Evolutionary conservation across 495 filamentous ascomycete species (phyloP).

Genomic region (Daldinia vernicosa): DNA sequence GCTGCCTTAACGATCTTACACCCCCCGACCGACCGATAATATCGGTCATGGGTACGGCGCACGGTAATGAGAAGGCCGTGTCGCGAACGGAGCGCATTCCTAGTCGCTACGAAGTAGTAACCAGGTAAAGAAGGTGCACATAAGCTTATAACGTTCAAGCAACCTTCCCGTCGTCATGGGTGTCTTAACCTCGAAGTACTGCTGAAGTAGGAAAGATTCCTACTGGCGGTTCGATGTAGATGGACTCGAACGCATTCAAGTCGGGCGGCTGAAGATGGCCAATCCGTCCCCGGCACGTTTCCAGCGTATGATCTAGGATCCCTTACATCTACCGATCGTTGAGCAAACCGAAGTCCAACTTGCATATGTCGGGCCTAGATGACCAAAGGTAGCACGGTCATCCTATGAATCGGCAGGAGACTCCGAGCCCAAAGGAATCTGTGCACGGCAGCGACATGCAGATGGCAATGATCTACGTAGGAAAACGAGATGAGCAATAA

Average conservation of each 20-base stretch:
- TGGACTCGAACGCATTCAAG: neutral
- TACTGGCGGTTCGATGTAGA: conserved; percentile 25
- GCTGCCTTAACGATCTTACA: neutral
- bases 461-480: conserved; percentile 3
- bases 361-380: conserved; percentile 27
- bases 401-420: conserved; percentile 12
- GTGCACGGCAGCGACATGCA: neutral
- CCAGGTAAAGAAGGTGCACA: neutral
- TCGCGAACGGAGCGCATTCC: conserved; percentile 21
- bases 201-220: conserved; percentile 17
- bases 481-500: neutral
- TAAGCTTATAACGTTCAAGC: neutral
- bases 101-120: conserved; percentile 12
- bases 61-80: conserved; percentile 15
- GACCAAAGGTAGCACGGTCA: neutral
- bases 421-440: conserved; percentile 1
- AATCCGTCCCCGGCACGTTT: conserved; percentile 32
- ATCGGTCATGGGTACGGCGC: conserved; percentile 16
- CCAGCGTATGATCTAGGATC: conserved; percentile 21
- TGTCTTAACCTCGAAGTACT: conserved; percentile 1
- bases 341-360: conserved; percentile 21
- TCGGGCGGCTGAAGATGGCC: conserved; percentile 24
- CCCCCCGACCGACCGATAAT: conserved; percentile 22
- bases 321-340: conserved; percentile 20
- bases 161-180: conserved; percentile 13